Evolutionary conservation across 2,329 filamentous ascomycete genomes (phyloP), one percentile per base, ranked within the genome.

Genomic region (Chrysoporthe austroafricana): DNA sequence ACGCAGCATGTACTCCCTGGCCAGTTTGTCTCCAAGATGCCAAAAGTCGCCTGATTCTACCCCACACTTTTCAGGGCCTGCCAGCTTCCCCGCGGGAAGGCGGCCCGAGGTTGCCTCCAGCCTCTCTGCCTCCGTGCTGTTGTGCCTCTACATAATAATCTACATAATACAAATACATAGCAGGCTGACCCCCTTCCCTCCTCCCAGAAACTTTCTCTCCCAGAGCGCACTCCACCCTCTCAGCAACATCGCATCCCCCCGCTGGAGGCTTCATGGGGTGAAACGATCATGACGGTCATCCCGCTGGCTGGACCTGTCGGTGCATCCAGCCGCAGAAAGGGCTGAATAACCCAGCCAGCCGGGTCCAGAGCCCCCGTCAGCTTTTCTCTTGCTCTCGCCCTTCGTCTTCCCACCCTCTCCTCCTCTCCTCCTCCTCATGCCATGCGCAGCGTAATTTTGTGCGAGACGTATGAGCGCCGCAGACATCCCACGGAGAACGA

Each of bases 41-140:
- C 34, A 39, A 59, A 52, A 26, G 43, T 69, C 64, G 67, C 57
- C 65, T 67, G 67, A 69, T 63, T 61, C 66, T 68, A 68, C 68
- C 66, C 66, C 68, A 68, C 68, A 68, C 21, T 60, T 60, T 60
- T 42, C 8, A 26, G 56, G 36, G 36, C 26, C 36, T 63, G 8
- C 32, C n/a, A 43, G 32, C 42, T 61, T 56, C 61, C 59, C 64
- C 64, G 57, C 60, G 64, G 67, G 16, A 48, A 26, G 8, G 4
- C 52, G 54, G 52, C 52, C 39, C 32, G 26, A 36, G 50, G 26
- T 34, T 32, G n/a, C 39, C 26, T n/a, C 26, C 26, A 26, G 26
- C 26, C n/a, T 43, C 46, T 48, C 8, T 48, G 18, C 18, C 46
- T 18, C 26, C 26, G 26, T 26, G 26, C 26, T 26, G 1, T 26